These are phyloP conservation scores for Beta corolliflora DNA, from an alignment of 179 eudicot genomes.

Conservation along the genomic window DNA sequence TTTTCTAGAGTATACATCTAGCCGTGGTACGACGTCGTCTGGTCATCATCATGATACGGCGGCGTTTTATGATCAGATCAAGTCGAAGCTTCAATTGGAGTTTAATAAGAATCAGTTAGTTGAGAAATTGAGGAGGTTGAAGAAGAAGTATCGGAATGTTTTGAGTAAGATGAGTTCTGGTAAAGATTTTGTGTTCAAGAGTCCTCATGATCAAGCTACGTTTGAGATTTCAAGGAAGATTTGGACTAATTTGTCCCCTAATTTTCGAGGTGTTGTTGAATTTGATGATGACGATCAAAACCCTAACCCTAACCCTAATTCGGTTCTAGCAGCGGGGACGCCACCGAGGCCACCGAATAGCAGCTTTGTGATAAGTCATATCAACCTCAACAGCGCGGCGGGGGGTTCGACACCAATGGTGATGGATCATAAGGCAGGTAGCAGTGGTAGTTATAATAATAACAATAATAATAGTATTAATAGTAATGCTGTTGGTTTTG, in stretches of 20 bases:
- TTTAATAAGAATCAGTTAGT: slow-evolving; percentile 89
- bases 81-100: slow-evolving; percentile 70
- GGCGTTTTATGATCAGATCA: slow-evolving; percentile 93
- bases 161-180: slow-evolving; percentile 58
- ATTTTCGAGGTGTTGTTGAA: slow-evolving; percentile 19
- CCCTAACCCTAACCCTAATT: slow-evolving; percentile 18
- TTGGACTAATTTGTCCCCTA: slow-evolving; percentile 49
- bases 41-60: slow-evolving; percentile 80
- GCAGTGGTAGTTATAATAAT: slow-evolving; percentile 9
- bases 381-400: slow-evolving; percentile 27
- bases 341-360: slow-evolving; percentile 29
- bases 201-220: slow-evolving; percentile 78
- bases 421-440: slow-evolving; percentile 25
- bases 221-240: slow-evolving; percentile 77
- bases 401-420: slow-evolving; percentile 5
- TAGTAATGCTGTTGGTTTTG: slow-evolving; percentile 22
- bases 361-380: slow-evolving; percentile 28
- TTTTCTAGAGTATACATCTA: slow-evolving; percentile 59
- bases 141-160: slow-evolving; percentile 83
- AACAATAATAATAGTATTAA: neutral
- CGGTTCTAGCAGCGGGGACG: slow-evolving; percentile 10
- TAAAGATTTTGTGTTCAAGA: slow-evolving; percentile 73
- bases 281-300: slow-evolving; percentile 66
- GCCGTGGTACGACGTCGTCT: slow-evolving; percentile 50
- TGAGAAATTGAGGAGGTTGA: slow-evolving; percentile 80